These are phyloP conservation scores for Jackrogersella minutella DNA, from an alignment of 495 filamentous ascomycete genomes.

Conservation along the genomic window DNA sequence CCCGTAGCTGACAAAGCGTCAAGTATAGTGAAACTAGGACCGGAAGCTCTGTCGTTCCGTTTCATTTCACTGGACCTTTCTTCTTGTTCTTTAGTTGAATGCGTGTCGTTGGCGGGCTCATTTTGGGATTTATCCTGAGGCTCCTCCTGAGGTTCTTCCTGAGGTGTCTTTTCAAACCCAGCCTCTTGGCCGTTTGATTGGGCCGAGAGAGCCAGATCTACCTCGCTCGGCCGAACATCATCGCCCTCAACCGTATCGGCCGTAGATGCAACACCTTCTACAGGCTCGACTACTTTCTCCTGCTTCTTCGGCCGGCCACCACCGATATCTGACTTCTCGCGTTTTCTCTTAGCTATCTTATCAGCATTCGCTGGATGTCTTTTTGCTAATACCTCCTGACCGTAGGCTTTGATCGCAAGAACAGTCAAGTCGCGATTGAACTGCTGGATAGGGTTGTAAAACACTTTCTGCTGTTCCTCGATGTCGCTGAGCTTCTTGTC, in stretches of 20 bases:
- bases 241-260: slow-evolving; percentile 16
- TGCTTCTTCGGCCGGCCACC: slow-evolving; percentile 41
- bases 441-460: slow-evolving; percentile 98
- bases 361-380: slow-evolving; percentile 49
- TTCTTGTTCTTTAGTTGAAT: slow-evolving; percentile 32
- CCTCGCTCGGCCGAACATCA: background rate
- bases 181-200: slow-evolving; percentile 33
- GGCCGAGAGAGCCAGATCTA: background rate
- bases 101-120: slow-evolving; percentile 1
- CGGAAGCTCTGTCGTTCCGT: slow-evolving; percentile 10
- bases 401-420: slow-evolving; percentile 85
- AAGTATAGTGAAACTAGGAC: slow-evolving; percentile 75
- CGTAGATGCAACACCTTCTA: slow-evolving; percentile 29
- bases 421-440: slow-evolving; percentile 97
- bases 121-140: background rate
- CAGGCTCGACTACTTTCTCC: slow-evolving; percentile 23
- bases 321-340: slow-evolving; percentile 42
- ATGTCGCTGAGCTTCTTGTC: slow-evolving; percentile 40
- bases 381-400: slow-evolving; percentile 68
- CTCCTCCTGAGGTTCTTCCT: slow-evolving; percentile 12
- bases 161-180: slow-evolving; percentile 11
- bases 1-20: slow-evolving; percentile 96
- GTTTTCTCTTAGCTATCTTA: slow-evolving; percentile 48
- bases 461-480: slow-evolving; percentile 75
- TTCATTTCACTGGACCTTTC: slow-evolving; percentile 28